Base-by-base conservation (phyloP, 1,284 basidiomycete genomes). In the Rhodofomes roseus region DNA sequence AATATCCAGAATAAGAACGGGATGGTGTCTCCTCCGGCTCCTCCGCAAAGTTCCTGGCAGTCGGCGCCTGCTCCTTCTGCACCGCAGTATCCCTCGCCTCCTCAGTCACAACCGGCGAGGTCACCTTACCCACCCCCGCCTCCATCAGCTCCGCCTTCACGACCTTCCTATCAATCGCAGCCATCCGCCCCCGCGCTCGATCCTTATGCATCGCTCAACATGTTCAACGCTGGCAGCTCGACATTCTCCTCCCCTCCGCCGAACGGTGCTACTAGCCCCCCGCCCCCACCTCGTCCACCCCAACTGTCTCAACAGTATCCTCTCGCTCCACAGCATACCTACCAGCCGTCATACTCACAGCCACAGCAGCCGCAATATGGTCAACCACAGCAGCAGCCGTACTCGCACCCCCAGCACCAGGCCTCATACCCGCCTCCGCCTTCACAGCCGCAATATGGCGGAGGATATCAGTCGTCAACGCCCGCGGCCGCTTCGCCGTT, bases 201-300 rank as follows among this genome's bases (percentile, higher is more conserved):
- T 69, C 84, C 85, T 1, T 87, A 86, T 59, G 82, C 81, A 0
- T 76, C 66, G 55, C 73, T 87, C 1, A 75, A 76, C 3, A 66
- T 82, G 63, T 81, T 86, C 46, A 71, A 71, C 20, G 61, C 29
- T 11, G 39, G 27, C 43, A 48, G 34, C 34, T 22, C 36, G 53
- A 22, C 23, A 64, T n/a, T 58, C 74, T 27, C 64, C 60, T 2
- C 63, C 58, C 8, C 41, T 20, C 31, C 65, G 57, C 57, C 64
- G 54, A 52, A 59, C 51, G 12, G 65, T 44, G 56, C 34, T 36
- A 23, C 31, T n/a, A 56, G 58, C 52, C 51, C 68, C 3, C 62
- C 66, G 23, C 66, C 70, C 22, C 63, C 69, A 7, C 62, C 70
- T 29, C 72, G 70, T 0, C 75, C 71, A 27, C 71, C 72, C 1